Conservation (phyloP, 495 filamentous ascomycete genomes). For the Podospora bellae-mahoneyi region DNA sequence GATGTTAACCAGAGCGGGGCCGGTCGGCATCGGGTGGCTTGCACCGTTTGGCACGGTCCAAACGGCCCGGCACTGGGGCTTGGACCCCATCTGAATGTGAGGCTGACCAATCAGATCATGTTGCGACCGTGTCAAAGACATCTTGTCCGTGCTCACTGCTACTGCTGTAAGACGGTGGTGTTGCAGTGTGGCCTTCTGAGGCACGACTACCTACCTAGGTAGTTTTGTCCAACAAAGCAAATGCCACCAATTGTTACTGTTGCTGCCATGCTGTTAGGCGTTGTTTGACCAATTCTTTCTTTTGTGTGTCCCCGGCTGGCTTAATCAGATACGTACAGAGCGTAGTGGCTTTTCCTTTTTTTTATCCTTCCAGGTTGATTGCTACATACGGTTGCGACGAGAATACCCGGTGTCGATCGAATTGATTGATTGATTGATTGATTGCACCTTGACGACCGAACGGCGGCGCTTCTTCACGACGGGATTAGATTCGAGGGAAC, state of each 20-base stretch:
- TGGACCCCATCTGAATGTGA: not conserved
- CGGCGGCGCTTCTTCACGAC: not conserved
- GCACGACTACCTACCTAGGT: not conserved
- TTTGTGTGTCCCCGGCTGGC: not conserved
- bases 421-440: not conserved
- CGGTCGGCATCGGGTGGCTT: not conserved
- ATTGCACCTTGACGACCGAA: not conserved
- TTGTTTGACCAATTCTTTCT: conserved; percentile 1
- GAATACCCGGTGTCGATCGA: not conserved
- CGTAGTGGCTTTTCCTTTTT: not conserved
- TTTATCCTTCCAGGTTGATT: not conserved
- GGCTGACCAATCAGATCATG: conserved; percentile 22
- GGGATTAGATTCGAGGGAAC: not conserved
- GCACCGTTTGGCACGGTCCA: not conserved
- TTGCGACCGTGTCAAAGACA: conserved; percentile 30
- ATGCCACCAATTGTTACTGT: not conserved
- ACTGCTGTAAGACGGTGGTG: not conserved
- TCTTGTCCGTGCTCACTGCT: not conserved
- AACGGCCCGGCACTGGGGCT: conserved; percentile 6
- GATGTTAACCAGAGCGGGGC: too few species aligned
- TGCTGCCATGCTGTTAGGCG: not conserved
- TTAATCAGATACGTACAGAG: not conserved
- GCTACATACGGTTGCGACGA: not conserved
- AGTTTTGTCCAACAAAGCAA: not conserved
- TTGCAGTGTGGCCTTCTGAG: not conserved